These are phyloP conservation scores for Chaetomium sp. DNA, from an alignment of 2,329 filamentous ascomycete genomes.

Conservation along the genomic window DNA sequence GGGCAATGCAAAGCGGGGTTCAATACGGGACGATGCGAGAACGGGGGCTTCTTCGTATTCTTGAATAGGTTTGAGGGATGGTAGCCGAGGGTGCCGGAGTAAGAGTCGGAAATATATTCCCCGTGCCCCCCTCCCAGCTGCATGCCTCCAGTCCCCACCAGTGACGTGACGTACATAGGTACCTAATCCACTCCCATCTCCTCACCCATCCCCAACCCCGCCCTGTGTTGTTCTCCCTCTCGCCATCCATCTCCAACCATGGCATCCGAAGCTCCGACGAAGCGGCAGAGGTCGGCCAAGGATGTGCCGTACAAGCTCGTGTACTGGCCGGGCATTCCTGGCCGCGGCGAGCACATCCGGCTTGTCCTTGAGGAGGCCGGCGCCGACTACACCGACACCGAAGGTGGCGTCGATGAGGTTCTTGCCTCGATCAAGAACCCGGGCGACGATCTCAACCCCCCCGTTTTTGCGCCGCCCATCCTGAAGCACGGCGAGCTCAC, in stretches of 20 bases:
- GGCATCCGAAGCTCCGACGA: slow-evolving; percentile 32
- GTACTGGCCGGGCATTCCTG: slow-evolving; percentile 73
- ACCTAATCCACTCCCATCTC: neutral
- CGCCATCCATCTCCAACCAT: slow-evolving; percentile 11
- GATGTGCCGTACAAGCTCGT: slow-evolving; percentile 62
- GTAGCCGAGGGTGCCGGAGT: no score
- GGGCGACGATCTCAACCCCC: slow-evolving; percentile 62
- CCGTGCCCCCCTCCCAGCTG: no score
- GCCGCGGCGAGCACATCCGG: slow-evolving; percentile 73
- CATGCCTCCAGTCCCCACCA: neutral
- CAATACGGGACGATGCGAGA: neutral
- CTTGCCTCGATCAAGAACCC: slow-evolving; percentile 49
- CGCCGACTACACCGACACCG: slow-evolving; percentile 65
- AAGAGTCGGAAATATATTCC: neutral
- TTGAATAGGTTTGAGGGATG: neutral
- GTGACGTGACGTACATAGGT: neutral
- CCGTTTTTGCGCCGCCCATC: slow-evolving; percentile 66
- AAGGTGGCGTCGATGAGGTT: slow-evolving; percentile 56
- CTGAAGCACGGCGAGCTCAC: slow-evolving; percentile 63
- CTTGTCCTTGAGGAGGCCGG: slow-evolving; percentile 70
- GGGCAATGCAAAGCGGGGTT: no score
- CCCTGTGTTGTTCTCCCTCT: neutral
- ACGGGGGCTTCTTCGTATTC: neutral
- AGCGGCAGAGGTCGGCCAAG: slow-evolving; percentile 44
- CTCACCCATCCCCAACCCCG: neutral